phyloP scores from a whole-genome alignment of 352 stramenopile species.

The Phytopythium cucurbitacearum region DNA sequence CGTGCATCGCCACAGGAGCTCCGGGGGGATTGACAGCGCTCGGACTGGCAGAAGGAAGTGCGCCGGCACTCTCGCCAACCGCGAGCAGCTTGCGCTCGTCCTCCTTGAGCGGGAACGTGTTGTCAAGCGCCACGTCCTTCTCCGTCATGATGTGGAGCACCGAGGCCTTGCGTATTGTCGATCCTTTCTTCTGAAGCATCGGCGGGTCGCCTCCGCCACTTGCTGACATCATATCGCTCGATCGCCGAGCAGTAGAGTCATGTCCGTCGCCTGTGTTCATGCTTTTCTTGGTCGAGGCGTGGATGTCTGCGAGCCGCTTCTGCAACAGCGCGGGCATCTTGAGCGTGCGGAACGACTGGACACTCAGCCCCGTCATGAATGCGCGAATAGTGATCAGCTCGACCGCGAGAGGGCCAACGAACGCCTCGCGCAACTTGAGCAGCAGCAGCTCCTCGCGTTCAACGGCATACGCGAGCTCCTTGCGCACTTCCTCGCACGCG shows the following conservation, averaged over 20 bases:
- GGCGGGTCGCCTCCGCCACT: constrained; percentile 5
- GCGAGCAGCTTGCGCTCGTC: constrained; percentile 34
- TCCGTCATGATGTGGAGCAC: constrained; percentile 67
- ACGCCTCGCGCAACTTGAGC: constrained; percentile 80
- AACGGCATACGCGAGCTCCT: constrained; percentile 74
- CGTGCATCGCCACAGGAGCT: constrained; percentile 10
- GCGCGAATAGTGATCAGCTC: constrained; percentile 69
- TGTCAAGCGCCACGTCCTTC: constrained; percentile 37
- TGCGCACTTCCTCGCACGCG: constrained; percentile 85
- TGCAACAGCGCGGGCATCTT: constrained; percentile 66
- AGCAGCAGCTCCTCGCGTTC: constrained; percentile 82
- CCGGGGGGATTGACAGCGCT: constrained; percentile 7
- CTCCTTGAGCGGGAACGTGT: constrained; percentile 55
- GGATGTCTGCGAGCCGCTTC: constrained; percentile 67
- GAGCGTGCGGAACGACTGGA: constrained; percentile 80
- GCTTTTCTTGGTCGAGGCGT: constrained; percentile 27
- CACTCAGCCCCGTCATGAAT: constrained; percentile 57
- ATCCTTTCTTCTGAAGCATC: constrained; percentile 8
- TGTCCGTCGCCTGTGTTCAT: not conserved
- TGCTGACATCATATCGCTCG: not conserved
- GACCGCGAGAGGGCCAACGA: constrained; percentile 65
- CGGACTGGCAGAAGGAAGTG: not conserved
- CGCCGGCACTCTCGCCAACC: not conserved
- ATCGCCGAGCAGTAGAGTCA: not conserved
- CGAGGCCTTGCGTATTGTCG: constrained; percentile 50